These are phyloP conservation scores for Discostella pseudostelligera DNA, from an alignment of 108 stramenopile genomes.

Conservation along the genomic window DNA sequence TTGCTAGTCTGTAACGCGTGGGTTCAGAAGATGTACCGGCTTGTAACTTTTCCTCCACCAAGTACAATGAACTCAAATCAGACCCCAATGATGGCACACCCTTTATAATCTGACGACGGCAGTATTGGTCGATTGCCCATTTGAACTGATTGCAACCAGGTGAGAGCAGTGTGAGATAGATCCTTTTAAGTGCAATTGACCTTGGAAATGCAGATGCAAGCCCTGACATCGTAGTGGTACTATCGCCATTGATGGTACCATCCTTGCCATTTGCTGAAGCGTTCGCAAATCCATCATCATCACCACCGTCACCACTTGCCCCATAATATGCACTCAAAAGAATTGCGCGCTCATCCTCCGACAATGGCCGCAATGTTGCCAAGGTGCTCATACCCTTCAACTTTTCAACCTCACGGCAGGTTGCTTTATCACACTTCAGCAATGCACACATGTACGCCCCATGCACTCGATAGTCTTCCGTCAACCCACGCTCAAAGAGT, in stretches of 20 bases:
- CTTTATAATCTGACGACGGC: slow-evolving; percentile 70
- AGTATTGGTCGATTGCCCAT: slow-evolving; percentile 59
- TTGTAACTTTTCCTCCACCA: slow-evolving; percentile 31
- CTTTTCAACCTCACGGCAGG: slow-evolving; percentile 45
- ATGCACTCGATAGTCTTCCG: slow-evolving; percentile 91
- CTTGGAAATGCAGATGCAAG: slow-evolving; percentile 48
- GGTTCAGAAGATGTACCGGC: slow-evolving; percentile 8
- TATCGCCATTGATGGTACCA: slow-evolving; percentile 1
- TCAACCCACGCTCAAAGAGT: slow-evolving; percentile 71
- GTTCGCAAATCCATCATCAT: too few relatives aligned
- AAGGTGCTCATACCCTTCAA: slow-evolving; percentile 68
- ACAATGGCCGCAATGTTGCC: slow-evolving; percentile 56
- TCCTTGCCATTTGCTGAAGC: slow-evolving; percentile 1
- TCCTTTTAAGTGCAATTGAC: slow-evolving; percentile 67
- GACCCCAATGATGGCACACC: slow-evolving; percentile 88
- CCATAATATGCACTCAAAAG: slow-evolving; percentile 66
- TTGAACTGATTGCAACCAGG: slow-evolving; percentile 60
- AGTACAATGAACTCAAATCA: slow-evolving; percentile 78
- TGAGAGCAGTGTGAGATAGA: slow-evolving; percentile 61
- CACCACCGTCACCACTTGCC: neutral
- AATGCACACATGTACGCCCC: slow-evolving; percentile 89
- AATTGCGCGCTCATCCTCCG: slow-evolving; percentile 51
- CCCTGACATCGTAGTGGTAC: slow-evolving; percentile 7
- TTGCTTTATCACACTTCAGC: slow-evolving; percentile 53
- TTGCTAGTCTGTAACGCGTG: slow-evolving; percentile 45